phyloP scores from a whole-genome alignment of 352 stramenopile species.

The Phytophthora megakarya region DNA sequence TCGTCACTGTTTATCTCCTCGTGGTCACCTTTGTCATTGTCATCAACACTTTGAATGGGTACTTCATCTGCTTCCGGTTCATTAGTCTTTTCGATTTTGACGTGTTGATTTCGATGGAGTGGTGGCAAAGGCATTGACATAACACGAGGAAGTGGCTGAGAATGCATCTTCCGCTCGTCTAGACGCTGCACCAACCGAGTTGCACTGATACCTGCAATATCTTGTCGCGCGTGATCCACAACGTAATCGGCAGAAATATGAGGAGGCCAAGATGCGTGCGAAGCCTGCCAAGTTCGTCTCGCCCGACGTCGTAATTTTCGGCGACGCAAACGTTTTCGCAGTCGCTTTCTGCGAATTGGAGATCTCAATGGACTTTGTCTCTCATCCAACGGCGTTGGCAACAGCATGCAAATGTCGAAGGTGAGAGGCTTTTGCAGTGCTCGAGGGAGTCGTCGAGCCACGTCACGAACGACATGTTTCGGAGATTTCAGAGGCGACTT shows the following conservation, averaged over 20 bases:
- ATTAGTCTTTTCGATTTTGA: not conserved
- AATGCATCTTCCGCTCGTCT: constrained; percentile 28
- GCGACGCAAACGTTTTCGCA: constrained; percentile 34
- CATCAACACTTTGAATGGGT: not conserved
- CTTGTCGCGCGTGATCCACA: constrained; percentile 32
- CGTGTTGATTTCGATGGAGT: constrained; percentile 1
- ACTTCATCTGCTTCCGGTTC: not conserved
- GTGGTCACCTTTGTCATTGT: constrained; percentile 2
- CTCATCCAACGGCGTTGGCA: constrained; percentile 52
- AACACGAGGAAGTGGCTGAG: constrained; percentile 15
- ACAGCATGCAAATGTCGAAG: constrained; percentile 68
- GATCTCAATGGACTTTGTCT: constrained; percentile 58
- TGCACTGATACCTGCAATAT: constrained; percentile 24
- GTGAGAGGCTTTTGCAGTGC: constrained; percentile 56
- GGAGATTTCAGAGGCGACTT: constrained; percentile 16
- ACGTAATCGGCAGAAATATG: constrained; percentile 55
- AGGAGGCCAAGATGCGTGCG: constrained; percentile 29
- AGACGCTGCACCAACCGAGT: constrained; percentile 48
- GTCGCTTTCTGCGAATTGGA: constrained; percentile 48
- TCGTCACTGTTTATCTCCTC: constrained; percentile 5
- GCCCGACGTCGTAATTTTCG: constrained; percentile 39
- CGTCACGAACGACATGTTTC: constrained; percentile 38
- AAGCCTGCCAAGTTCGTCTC: constrained; percentile 43
- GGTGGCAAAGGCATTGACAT: constrained; percentile 25
- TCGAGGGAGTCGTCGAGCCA: constrained; percentile 28